A percentile compares a stretch with the other conserved stretches of the same genome.
Evolutionary conservation across 257 asterid genomes (phyloP).

Genomic region (Solanum sparsipilum): DNA sequence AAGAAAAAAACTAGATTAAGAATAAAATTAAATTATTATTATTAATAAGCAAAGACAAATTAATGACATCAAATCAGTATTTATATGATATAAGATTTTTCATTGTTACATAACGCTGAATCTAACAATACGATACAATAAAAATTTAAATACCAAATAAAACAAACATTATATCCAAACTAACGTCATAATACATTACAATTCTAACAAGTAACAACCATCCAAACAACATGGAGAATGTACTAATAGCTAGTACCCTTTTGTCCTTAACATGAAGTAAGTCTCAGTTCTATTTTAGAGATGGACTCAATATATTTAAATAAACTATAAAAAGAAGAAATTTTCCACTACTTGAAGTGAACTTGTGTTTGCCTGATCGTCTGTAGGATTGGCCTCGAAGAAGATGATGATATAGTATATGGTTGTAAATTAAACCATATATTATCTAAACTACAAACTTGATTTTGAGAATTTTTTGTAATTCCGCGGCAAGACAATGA

Average conservation of each 20-base stretch:
- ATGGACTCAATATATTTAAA: not conserved
- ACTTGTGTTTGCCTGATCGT: too few relatives aligned
- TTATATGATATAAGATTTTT: not conserved
- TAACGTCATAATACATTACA: not conserved
- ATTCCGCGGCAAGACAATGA: slow-evolving; percentile 16
- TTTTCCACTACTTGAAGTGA: too few relatives aligned
- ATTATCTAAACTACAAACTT: not conserved
- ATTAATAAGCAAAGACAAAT: not conserved
- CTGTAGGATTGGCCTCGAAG: too few relatives aligned
- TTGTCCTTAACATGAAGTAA: not conserved
- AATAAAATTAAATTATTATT: too few relatives aligned
- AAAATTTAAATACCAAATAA: not conserved
- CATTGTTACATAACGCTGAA: not conserved
- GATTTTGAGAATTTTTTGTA: slow-evolving; percentile 7
- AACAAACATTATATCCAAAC: not conserved
- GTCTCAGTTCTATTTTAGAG: not conserved
- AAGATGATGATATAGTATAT: not conserved
- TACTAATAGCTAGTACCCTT: not conserved
- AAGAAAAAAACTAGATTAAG: too few relatives aligned
- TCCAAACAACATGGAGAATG: not conserved
- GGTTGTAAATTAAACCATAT: not conserved
- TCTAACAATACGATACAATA: not conserved
- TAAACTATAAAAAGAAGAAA: not conserved
- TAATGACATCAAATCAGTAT: not conserved
- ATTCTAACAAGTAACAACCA: not conserved